Evolutionary conservation across 2,329 filamentous ascomycete genomes (phyloP).

Genomic region (Trichophaea hybrida): DNA sequence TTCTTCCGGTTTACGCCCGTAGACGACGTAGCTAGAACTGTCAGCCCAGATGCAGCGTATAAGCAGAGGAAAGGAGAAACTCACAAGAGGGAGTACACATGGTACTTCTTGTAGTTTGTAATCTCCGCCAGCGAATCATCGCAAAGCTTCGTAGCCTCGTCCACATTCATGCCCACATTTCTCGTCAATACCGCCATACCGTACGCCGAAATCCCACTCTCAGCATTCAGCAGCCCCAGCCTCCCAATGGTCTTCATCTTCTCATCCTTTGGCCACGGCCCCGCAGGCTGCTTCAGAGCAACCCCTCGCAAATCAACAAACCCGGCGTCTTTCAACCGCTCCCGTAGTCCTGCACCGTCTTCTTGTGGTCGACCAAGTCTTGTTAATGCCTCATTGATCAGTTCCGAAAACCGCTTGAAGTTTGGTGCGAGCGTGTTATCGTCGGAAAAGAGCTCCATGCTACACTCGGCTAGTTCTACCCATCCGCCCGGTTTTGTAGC

Average conservation of each 20-base stretch:
- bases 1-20: too few species aligned
- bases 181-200: neutral
- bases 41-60: too few species aligned
- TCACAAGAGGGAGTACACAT: too few species aligned
- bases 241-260: constrained; percentile 39
- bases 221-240: constrained; percentile 27
- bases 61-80: too few species aligned
- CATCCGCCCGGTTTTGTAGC: neutral
- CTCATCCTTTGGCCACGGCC: constrained; percentile 33
- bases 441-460: neutral
- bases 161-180: too few species aligned
- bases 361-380: neutral
- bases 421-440: neutral
- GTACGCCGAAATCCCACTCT: neutral
- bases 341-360: too few species aligned
- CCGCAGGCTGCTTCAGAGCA: constrained; percentile 27
- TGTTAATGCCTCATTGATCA: neutral
- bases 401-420: neutral
- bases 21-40: too few species aligned
- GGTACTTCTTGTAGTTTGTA: too few species aligned
- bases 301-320: neutral
- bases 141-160: too few species aligned
- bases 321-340: neutral
- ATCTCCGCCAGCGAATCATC: too few species aligned
- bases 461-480: too few species aligned